Conservation (phyloP, 2,329 filamentous ascomycete genomes). For the Gremmenia infestans region DNA sequence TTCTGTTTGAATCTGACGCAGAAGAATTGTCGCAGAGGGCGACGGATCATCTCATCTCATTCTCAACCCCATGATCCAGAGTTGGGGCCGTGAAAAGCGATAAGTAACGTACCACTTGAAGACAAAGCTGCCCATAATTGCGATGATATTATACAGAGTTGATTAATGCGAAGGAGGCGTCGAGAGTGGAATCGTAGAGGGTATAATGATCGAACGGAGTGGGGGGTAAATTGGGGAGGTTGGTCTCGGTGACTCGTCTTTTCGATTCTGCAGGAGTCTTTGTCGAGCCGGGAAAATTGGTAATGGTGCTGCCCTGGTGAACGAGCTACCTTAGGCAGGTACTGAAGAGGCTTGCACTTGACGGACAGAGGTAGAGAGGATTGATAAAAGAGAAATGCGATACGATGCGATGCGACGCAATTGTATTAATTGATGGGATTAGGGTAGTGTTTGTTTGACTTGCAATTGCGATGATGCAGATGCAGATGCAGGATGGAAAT, state of each 20-base stretch:
- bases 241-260: background rate
- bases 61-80: background rate
- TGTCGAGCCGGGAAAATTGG: background rate
- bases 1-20: background rate
- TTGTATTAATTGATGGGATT: background rate
- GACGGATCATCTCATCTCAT: background rate
- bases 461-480: background rate
- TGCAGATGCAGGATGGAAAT: background rate
- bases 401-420: background rate
- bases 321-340: no score
- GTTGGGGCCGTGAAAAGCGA: background rate
- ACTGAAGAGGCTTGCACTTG: background rate
- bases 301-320: background rate
- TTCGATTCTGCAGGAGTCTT: background rate
- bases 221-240: background rate
- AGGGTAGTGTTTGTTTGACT: background rate
- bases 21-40: background rate
- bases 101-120: conserved; percentile 32
- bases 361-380: background rate
- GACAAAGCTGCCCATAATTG: conserved; percentile 33
- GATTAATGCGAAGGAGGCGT: background rate
- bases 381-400: background rate
- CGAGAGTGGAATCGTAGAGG: background rate
- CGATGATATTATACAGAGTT: background rate
- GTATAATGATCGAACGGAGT: background rate